Base-by-base conservation (phyloP, 768 basidiomycete species). In the Kwoniella botswanensis region DNA sequence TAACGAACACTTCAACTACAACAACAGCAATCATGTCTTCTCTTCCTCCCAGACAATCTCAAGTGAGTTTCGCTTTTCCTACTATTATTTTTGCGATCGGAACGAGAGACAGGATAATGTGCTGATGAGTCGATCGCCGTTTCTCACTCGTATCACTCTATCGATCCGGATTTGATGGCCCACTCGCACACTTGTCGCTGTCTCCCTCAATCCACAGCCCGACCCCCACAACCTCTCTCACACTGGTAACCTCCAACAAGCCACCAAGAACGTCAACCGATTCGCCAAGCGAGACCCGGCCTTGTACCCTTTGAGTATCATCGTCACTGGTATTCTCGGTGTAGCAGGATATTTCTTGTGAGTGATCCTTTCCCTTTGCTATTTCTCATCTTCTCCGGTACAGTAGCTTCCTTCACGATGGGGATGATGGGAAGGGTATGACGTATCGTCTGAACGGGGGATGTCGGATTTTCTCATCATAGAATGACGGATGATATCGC, bases 231-330 rank as follows among this genome's bases (percentile, higher is more conserved):
- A 69, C 65, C 75, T 80, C 57, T 76, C 80, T 15, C 73, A 79
- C 43, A 68, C 72, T 4, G 76, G 44, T 15, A 76, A 81, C 69
- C 22, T 79, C 35, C 68, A 71, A 35, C 79, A 81, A 60, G 82
- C 79, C 21, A 82, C 79, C 53, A 50, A 74, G 35, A 73, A 73
- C 7, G 78, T 83, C 73, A 83, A 83, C 78, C 61, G 76, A 61
- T 82, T 81, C 71, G 82, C 82, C 65, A 83, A 83, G 74, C 77
- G 82, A 41, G 82, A 83, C 71, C 82, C 82, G 4, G 77, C 81
- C 10, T 75, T 83, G 21, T 83, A 82, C 75, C 82, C 82, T 21
- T 66, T 83, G 46, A 65, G 73, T 58, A 60, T 80, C 65, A 76
- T 83, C 73, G 79, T 83, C 58, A 73, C 68, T 46, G 75, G 76